Evolutionary conservation across 1,284 basidiomycete species (phyloP), one percentile per base, ranked within the genome.

Genomic region (Boletus holoroseus): DNA sequence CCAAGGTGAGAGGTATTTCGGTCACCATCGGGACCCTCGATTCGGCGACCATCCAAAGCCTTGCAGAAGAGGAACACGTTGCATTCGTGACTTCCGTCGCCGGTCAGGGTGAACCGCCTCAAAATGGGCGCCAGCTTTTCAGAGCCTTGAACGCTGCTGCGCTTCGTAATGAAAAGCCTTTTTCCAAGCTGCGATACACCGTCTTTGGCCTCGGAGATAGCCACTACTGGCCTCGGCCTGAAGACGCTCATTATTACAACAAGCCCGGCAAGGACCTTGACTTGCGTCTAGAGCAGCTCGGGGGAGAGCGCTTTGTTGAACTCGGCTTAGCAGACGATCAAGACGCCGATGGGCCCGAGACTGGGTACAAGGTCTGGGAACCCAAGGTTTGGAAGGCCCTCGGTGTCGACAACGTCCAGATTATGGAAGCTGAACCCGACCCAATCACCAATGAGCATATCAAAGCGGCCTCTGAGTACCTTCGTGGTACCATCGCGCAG

Each of bases 361-460:
- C 96, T 0, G 96, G 94, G 9, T 99, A 98, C 80, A 95, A 92
- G 72, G 62, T 79, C 24, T 99, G 94, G 92, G 95, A 99, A 71
- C 85, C 92, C 32, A 73, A 80, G 51, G 63, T 99, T 35, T 99
- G 95, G 96, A 94, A 96, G 73, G 86, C 86, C 1, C 77, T 99
- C 34, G 93, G 95, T 49, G 94, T 99, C 49, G 95, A 96, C 71
- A 76, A 75, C 15, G 76, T 99, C 50, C 90, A 96, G 68, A 83
- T 98, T 28, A 82, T 76, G 34, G 96, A 99, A 73, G 88, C 85
- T 16, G 94, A 98, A 69, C 94, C 94, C 2, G 94, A 98, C 67
- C 84, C 91, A 2, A 95, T 99, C 72, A 98, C 94, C 55, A 98
- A 99, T 76, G 95, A 99, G 74, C 94, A 99, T 73, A 98, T 99